Percentiles rank a stretch among this genome's conserved stretches.
Conservation (phyloP, 495 filamentous ascomycete species). For the Amniculicola lignicola region DNA sequence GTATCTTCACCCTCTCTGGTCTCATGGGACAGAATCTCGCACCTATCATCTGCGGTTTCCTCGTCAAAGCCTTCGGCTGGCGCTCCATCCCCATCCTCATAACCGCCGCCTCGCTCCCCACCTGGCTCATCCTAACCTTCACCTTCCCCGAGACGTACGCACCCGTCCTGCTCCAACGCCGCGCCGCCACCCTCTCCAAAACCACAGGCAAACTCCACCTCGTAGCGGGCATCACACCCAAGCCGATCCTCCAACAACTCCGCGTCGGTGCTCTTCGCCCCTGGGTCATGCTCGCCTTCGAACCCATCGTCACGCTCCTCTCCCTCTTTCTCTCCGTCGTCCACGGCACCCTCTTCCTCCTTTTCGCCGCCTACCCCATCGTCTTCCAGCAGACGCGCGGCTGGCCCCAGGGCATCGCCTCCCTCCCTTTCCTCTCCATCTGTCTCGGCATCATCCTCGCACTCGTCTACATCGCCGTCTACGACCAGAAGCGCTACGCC, state of each 20-base stretch:
- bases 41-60: conserved; percentile 55
- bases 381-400: conserved; percentile 37
- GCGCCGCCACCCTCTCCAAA: conserved; percentile 32
- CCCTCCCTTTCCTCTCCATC: conserved; percentile 33
- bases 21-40: conserved; percentile 54
- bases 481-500: conserved; percentile 28
- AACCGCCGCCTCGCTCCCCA: conserved; percentile 1
- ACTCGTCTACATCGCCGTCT: conserved; percentile 36
- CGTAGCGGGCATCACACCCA: conserved; percentile 26
- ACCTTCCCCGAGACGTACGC: conserved; percentile 41
- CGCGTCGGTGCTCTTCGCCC: conserved; percentile 54
- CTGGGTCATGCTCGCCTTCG: conserved; percentile 37
- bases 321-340: conserved; percentile 38
- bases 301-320: conserved; percentile 38
- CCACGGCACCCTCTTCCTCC: conserved; percentile 39
- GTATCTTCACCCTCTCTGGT: conserved; percentile 50
- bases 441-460: conserved; percentile 36
- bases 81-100: conserved; percentile 50
- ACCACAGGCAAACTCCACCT: conserved; percentile 37
- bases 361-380: conserved; percentile 43
- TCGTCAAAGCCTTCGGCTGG: conserved; percentile 57
- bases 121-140: conserved; percentile 16
- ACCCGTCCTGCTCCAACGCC: conserved; percentile 34
- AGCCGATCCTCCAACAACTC: conserved; percentile 25
- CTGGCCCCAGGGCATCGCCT: conserved; percentile 25